Percentiles rank a stretch among this genome's conserved stretches.
These are phyloP conservation scores for Chloropicon primus DNA, from an alignment of 139 green algal species.

Conservation along the genomic window DNA sequence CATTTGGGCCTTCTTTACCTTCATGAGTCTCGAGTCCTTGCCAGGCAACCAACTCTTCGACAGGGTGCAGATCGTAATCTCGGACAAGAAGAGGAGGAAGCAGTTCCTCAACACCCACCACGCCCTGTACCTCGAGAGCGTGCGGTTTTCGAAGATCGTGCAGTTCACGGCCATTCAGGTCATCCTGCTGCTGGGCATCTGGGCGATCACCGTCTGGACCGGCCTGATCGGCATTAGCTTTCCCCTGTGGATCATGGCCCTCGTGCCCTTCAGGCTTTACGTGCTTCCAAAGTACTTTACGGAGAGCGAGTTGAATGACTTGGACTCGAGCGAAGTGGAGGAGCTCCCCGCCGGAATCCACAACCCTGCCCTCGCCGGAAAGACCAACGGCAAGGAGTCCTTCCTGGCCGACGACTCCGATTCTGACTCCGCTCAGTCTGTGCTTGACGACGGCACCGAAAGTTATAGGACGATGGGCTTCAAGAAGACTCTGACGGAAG, in stretches of 20 bases:
- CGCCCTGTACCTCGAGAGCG: conserved; percentile 42
- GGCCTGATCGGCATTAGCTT: conserved; percentile 48
- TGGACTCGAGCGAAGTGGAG: conserved; percentile 12
- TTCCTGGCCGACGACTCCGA: background rate
- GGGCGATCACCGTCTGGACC: conserved; percentile 41
- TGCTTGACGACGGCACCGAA: background rate
- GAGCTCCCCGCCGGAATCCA: background rate
- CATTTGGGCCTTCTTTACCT: conserved; percentile 79
- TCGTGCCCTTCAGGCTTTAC: conserved; percentile 58
- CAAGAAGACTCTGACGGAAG: background rate
- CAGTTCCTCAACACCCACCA: conserved; percentile 5
- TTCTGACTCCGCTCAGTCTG: background rate
- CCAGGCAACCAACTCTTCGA: conserved; percentile 64
- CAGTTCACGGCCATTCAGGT: conserved; percentile 61
- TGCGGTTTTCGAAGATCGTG: conserved; percentile 37
- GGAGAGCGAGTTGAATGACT: conserved; percentile 45
- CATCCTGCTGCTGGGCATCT: conserved; percentile 26
- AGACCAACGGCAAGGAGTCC: background rate
- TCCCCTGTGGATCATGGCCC: conserved; percentile 62
- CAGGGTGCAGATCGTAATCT: conserved; percentile 47
- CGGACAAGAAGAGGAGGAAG: conserved; percentile 31
- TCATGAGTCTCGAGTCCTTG: conserved; percentile 68
- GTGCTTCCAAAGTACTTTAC: conserved; percentile 46
- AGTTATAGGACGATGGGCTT: background rate
- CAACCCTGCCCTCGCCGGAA: background rate